Percentiles rank a stretch among this genome's conserved stretches.
These are phyloP conservation scores for Cryptococcus sp. DNA, from an alignment of 1,284 basidiomycete species.

Conservation along the genomic window DNA sequence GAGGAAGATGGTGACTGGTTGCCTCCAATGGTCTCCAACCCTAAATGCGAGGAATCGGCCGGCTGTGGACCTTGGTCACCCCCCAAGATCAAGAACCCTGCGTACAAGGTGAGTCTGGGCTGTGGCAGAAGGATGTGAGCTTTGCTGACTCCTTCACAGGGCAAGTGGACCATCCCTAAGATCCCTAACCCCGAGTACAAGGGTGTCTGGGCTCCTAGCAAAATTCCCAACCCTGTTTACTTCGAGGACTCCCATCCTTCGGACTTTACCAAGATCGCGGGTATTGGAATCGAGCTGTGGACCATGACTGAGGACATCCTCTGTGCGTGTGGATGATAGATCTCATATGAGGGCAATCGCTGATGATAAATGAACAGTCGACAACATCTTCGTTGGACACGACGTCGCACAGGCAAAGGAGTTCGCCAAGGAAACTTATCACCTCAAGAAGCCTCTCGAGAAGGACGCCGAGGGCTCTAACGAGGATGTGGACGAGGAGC, in stretches of 20 bases:
- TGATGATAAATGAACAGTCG: conserved; percentile 54
- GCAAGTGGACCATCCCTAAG: conserved; percentile 91
- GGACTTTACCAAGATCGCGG: conserved; percentile 84
- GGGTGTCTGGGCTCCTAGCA: conserved; percentile 88
- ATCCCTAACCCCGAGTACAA: conserved; percentile 98
- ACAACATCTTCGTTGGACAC: conserved; percentile 92
- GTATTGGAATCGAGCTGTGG: conserved; percentile 96
- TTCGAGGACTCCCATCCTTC: conserved; percentile 87
- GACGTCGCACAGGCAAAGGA: conserved; percentile 77
- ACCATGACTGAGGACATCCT: conserved; percentile 98
- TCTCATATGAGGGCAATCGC: neutral
- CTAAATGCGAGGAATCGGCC: conserved; percentile 82
- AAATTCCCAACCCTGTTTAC: conserved; percentile 90
- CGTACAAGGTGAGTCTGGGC: conserved; percentile 62
- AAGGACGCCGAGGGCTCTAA: conserved; percentile 54
- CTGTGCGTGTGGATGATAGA: conserved; percentile 54
- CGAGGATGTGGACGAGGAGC: conserved; percentile 58
- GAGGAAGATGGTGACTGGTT: conserved; percentile 99
- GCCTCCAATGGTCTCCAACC: conserved; percentile 83
- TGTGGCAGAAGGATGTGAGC: too few relatives aligned
- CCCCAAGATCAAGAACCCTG: conserved; percentile 86
- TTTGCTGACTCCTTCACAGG: conserved; percentile 53
- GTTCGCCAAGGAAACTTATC: conserved; percentile 80
- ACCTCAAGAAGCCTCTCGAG: conserved; percentile 66
- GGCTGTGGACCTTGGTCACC: conserved; percentile 93